These are phyloP conservation scores for Dillenia turbinata DNA, from an alignment of 164 flowering plant genomes.

Conservation along the genomic window DNA sequence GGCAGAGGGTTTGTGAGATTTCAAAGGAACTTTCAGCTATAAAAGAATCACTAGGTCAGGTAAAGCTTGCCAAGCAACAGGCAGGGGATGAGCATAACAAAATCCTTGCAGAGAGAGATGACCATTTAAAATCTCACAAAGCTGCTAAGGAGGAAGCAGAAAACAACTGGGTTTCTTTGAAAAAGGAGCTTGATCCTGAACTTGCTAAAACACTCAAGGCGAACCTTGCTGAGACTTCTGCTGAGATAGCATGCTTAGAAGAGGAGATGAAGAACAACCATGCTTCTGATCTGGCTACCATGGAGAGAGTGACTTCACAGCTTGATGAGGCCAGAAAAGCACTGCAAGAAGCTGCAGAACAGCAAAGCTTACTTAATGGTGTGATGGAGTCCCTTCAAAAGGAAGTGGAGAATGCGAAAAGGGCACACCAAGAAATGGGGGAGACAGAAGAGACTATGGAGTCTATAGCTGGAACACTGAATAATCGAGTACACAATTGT, in stretches of 20 bases:
- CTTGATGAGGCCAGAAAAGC: conserved; percentile 35
- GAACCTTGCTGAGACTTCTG: conserved; percentile 32
- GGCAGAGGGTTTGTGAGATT: conserved; percentile 33
- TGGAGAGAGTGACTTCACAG: conserved; percentile 23
- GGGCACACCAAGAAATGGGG: conserved; percentile 15
- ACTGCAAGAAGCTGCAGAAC: conserved; percentile 29
- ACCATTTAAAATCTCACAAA: conserved; percentile 6
- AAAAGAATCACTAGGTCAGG: conserved; percentile 24
- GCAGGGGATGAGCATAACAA: conserved; percentile 26
- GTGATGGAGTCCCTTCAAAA: conserved; percentile 23
- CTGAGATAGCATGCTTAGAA: conserved; percentile 33
- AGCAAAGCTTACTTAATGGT: conserved; percentile 26
- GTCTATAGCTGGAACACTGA: conserved; percentile 3
- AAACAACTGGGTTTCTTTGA: conserved; percentile 19
- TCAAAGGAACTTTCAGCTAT: conserved; percentile 30
- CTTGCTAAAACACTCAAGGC: conserved; percentile 14
- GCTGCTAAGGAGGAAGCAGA: conserved; percentile 28
- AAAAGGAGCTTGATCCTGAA: conserved; percentile 28
- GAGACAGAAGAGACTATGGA: conserved; percentile 19
- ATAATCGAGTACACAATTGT: conserved; percentile 12
- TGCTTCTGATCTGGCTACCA: conserved; percentile 24
- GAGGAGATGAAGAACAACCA: conserved; percentile 29
- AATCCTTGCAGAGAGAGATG: conserved; percentile 26
- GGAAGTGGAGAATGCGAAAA: conserved; percentile 30
- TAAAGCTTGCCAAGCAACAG: conserved; percentile 21